Evolutionary conservation across 164 flowering plant genomes (phyloP).

Genomic region (Litsea cubeba): DNA sequence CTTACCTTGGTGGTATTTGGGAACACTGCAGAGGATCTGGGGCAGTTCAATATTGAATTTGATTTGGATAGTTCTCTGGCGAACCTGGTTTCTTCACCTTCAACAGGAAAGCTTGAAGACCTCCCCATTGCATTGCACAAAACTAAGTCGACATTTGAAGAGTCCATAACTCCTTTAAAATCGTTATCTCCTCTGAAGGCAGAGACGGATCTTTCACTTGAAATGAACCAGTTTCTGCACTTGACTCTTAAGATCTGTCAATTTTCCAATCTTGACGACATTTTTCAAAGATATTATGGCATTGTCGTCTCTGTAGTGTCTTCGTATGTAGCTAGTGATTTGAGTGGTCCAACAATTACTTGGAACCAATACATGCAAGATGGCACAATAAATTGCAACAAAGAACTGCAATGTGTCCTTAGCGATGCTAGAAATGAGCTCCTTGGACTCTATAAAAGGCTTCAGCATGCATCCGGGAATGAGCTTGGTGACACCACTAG

Average conservation of each 20-base stretch:
- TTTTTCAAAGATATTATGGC: constrained; percentile 29
- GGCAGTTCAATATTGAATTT: constrained; percentile 88
- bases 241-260: constrained; percentile 49
- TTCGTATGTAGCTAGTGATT: constrained; percentile 34
- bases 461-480: constrained; percentile 31
- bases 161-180: constrained; percentile 42
- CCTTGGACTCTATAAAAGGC: constrained; percentile 39
- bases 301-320: constrained; percentile 53
- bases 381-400: constrained; percentile 11
- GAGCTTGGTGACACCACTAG: constrained; percentile 23
- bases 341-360: constrained; percentile 18
- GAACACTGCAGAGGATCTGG: constrained; percentile 93
- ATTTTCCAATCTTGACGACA: constrained; percentile 31
- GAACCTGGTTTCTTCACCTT: constrained; percentile 52
- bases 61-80: constrained; percentile 83
- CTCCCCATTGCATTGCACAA: constrained; percentile 69
- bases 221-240: constrained; percentile 52
- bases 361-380: constrained; percentile 23
- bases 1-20: constrained; percentile 91
- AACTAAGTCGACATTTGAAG: constrained; percentile 44
- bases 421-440: constrained; percentile 57
- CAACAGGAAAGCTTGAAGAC: constrained; percentile 86
- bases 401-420: constrained; percentile 27
- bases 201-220: constrained; percentile 45
- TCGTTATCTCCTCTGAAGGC: constrained; percentile 38